phyloP scores from a whole-genome alignment of 2,329 filamentous ascomycete species.

The Triangularia verruculosa region DNA sequence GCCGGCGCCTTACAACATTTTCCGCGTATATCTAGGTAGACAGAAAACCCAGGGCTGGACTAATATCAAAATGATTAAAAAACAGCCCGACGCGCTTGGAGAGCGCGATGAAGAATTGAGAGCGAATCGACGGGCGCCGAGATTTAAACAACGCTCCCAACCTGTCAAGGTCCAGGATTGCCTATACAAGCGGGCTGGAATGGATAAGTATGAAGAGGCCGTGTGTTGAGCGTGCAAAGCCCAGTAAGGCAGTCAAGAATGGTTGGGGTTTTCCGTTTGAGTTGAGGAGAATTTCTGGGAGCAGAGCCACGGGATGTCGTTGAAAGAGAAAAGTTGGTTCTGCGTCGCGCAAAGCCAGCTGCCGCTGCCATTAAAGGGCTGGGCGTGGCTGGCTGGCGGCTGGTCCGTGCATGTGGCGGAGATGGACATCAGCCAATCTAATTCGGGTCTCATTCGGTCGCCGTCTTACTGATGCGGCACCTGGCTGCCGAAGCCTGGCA shows the following conservation, averaged over 20 bases:
- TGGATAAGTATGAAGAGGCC: background rate
- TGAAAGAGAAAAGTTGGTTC: slow-evolving; percentile 15
- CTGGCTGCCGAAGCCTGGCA: background rate
- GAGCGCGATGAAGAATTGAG: background rate
- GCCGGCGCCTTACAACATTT: slow-evolving; percentile 10
- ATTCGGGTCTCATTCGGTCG: background rate
- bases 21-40: slow-evolving; percentile 14
- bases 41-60: slow-evolving; percentile 7
- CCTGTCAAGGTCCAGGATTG: background rate
- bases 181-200: slow-evolving; percentile 7
- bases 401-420: slow-evolving; percentile 23
- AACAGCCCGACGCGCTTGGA: slow-evolving; percentile 1
- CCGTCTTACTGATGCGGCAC: background rate
- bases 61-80: slow-evolving; percentile 10
- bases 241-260: background rate
- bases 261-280: slow-evolving; percentile 2
- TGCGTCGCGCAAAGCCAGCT: slow-evolving; percentile 13
- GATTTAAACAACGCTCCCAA: slow-evolving; percentile 5
- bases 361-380: slow-evolving; percentile 23
- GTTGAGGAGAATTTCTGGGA: slow-evolving; percentile 4
- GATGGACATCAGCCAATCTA: background rate
- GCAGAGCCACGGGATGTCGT: slow-evolving; percentile 8
- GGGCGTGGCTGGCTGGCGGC: slow-evolving; percentile 6
- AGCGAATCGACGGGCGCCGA: slow-evolving; percentile 8
- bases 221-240: background rate